phyloP scores from a whole-genome alignment of 495 filamentous ascomycete genomes.

The Daldinia caldariorum region DNA sequence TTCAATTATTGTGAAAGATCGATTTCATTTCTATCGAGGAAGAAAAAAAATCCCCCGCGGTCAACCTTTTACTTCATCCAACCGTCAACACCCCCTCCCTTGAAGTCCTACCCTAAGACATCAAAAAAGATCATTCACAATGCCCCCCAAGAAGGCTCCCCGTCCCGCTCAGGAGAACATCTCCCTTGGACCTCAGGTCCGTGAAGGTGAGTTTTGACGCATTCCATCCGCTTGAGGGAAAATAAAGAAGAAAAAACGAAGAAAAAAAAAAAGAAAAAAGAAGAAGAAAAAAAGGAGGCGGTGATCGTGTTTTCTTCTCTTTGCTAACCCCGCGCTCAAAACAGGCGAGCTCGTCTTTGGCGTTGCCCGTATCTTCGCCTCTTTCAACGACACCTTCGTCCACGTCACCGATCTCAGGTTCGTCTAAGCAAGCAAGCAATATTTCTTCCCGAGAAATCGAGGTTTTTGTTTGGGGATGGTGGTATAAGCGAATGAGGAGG shows the following conservation, averaged over 20 bases:
- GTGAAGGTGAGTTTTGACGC: conserved; percentile 75
- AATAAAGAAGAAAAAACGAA: too few species aligned
- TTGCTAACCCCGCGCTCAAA: conserved; percentile 30
- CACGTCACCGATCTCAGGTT: conserved; percentile 99
- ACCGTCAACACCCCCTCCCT: conserved; percentile 24
- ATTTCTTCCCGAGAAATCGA: conserved; percentile 2
- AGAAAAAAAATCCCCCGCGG: conserved; percentile 26
- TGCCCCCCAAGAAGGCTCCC: conserved; percentile 86
- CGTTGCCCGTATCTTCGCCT: conserved; percentile 98
- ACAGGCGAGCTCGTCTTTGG: conserved; percentile 97
- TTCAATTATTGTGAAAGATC: conserved; percentile 25
- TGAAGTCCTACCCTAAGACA: conserved; percentile 15
- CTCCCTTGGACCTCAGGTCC: conserved; percentile 93
- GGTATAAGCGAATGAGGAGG: conserved; percentile 32
- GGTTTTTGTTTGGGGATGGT: too few species aligned
- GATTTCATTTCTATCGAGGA: conserved; percentile 1
- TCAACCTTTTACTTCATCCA: conserved; percentile 30
- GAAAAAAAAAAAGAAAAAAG: too few species aligned
- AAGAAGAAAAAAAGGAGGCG: not conserved
- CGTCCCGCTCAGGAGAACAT: conserved; percentile 91
- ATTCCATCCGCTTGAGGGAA: not conserved
- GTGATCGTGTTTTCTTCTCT: not conserved
- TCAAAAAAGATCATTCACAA: conserved; percentile 57
- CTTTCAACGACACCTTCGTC: conserved; percentile 87
- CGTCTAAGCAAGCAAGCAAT: conserved; percentile 61